These are phyloP conservation scores for Cytospora leucostoma DNA, from an alignment of 2,329 filamentous ascomycete genomes.

Conservation along the genomic window DNA sequence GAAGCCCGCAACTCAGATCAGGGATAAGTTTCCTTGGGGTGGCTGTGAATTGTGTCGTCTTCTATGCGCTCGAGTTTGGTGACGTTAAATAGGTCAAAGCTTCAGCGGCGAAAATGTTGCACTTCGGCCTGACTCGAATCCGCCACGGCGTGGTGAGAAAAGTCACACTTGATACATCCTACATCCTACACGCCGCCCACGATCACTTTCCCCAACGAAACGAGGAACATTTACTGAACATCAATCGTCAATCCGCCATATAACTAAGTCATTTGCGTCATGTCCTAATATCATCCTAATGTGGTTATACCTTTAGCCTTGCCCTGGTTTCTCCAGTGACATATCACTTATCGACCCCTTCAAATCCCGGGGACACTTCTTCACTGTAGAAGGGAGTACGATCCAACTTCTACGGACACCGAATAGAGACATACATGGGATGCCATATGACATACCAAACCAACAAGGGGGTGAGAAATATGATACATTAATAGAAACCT, in stretches of 20 bases:
- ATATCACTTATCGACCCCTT: too few relatives aligned
- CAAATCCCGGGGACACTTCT: not conserved
- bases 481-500: constrained; percentile 24
- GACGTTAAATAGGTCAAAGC: not conserved
- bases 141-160: not conserved
- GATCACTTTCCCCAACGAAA: not conserved
- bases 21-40: not conserved
- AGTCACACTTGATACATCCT: not conserved
- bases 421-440: not conserved
- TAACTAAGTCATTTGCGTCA: too few relatives aligned
- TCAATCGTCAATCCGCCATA: too few relatives aligned
- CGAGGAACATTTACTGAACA: too few relatives aligned
- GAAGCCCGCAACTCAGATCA: not conserved
- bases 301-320: too few relatives aligned
- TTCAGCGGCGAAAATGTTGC: not conserved
- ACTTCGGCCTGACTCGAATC: not conserved
- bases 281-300: too few relatives aligned
- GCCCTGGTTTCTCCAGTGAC: too few relatives aligned
- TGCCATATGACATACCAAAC: not conserved
- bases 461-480: not conserved
- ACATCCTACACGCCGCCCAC: not conserved
- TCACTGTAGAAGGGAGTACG: not conserved
- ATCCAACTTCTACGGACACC: not conserved
- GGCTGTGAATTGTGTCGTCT: not conserved
- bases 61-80: not conserved